Evolutionary conservation across 140 eudicot genomes (phyloP).

Genomic region (Stevia rebaudiana): DNA sequence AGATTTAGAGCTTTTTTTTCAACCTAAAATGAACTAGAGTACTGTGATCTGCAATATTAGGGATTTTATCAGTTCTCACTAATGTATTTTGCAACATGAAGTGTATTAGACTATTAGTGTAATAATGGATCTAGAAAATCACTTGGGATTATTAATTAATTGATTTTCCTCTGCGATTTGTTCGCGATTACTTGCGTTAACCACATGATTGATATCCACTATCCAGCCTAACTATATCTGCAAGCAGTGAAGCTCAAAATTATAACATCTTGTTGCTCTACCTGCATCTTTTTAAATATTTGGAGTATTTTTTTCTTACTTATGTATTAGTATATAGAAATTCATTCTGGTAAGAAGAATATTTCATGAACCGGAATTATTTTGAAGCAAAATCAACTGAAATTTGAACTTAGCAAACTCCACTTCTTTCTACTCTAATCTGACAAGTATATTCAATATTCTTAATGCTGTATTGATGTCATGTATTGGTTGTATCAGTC

Average conservation of each 20-base stretch:
- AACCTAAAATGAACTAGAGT: background rate
- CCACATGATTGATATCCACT: background rate
- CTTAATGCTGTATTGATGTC: background rate
- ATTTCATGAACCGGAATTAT: background rate
- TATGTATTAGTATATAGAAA: background rate
- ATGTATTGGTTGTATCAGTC: background rate
- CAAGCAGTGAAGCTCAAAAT: background rate
- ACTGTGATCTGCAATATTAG: background rate
- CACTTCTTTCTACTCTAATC: background rate
- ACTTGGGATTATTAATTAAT: background rate
- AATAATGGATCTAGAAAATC: background rate
- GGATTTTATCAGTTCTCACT: background rate
- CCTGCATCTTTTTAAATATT: background rate
- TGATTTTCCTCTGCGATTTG: background rate
- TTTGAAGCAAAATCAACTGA: background rate
- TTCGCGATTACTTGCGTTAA: background rate
- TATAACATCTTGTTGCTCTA: background rate
- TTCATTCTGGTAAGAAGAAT: background rate
- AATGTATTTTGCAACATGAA: background rate
- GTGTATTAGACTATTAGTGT: too few species aligned
- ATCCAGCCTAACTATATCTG: background rate
- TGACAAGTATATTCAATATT: background rate
- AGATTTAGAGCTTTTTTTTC: background rate
- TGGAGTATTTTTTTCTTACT: background rate
- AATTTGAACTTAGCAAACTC: background rate